phyloP scores from a whole-genome alignment of 116 monocot species.

The Posidonia oceanica region DNA sequence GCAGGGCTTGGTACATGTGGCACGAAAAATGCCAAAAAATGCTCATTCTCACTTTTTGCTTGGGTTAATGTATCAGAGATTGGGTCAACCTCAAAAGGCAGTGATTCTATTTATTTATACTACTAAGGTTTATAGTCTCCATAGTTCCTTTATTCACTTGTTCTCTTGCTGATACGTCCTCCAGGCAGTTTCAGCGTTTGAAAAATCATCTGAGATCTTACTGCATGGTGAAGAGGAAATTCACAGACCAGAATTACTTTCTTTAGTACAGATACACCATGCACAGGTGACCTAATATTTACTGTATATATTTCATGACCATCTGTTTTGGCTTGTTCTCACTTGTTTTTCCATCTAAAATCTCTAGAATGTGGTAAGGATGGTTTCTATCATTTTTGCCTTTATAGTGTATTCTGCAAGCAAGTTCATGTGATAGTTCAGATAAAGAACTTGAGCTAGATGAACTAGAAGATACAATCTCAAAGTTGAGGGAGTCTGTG shows the following conservation, averaged over 20 bases:
- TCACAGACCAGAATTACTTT: conserved; percentile 73
- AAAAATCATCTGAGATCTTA: conserved; percentile 86
- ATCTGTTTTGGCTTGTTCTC: not conserved
- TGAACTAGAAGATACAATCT: conserved; percentile 66
- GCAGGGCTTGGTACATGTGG: conserved; percentile 84
- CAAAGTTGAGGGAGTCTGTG: conserved; percentile 63
- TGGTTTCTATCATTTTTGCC: conserved; percentile 5
- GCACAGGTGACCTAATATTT: conserved; percentile 48
- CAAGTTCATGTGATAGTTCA: conserved; percentile 39
- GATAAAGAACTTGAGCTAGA: conserved; percentile 68
- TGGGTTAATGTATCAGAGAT: conserved; percentile 91
- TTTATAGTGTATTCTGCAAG: conserved; percentile 75
- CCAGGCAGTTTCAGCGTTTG: conserved; percentile 75
- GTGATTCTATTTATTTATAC: not conserved
- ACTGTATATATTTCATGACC: conserved; percentile 1
- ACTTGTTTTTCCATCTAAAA: not conserved
- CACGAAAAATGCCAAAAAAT: conserved; percentile 93
- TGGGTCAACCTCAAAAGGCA: conserved; percentile 95
- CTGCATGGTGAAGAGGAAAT: conserved; percentile 66
- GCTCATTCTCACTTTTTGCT: conserved; percentile 89
- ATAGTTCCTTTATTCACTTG: not conserved
- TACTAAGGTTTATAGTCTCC: not conserved
- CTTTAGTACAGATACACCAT: conserved; percentile 82
- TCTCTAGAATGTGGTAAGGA: not conserved
- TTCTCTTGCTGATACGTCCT: not conserved